Percentiles rank a stretch among this genome's conserved stretches.
Evolutionary conservation across 2,329 filamentous ascomycete genomes (phyloP).

Genomic region (Aureobasidium subglaciale): DNA sequence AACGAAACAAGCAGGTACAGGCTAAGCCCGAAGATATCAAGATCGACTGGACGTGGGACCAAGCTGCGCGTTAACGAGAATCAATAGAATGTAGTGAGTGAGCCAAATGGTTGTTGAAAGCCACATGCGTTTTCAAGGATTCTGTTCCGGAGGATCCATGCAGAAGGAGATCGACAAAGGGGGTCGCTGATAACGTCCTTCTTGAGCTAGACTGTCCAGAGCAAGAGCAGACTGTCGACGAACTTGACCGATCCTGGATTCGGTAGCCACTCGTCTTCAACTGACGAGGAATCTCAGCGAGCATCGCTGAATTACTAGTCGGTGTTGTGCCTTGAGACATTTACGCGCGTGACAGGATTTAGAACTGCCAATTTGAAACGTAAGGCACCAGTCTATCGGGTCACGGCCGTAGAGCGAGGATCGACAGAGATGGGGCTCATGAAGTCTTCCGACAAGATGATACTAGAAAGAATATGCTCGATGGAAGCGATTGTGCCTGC

Average conservation of each 20-base stretch:
- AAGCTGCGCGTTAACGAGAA: background rate
- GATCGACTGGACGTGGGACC: background rate
- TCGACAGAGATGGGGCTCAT: background rate
- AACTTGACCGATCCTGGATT: too few species aligned
- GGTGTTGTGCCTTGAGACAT: too few species aligned
- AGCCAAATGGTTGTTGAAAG: background rate
- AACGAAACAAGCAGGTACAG: too few species aligned
- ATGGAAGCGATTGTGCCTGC: background rate
- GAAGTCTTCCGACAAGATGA: too few species aligned
- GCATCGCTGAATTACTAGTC: background rate
- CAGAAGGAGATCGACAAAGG: too few species aligned
- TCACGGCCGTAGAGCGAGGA: constrained; percentile 1
- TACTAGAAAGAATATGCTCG: background rate
- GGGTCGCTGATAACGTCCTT: too few species aligned
- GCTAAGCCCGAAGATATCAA: background rate
- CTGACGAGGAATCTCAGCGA: background rate
- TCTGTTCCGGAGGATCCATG: background rate
- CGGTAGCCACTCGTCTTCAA: too few species aligned
- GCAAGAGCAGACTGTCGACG: too few species aligned
- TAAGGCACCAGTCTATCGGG: background rate
- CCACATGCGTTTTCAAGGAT: background rate
- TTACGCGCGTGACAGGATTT: background rate
- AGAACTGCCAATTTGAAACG: background rate
- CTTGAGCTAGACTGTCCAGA: too few species aligned
- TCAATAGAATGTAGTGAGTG: background rate